phyloP scores from a whole-genome alignment of 2,329 filamentous ascomycete species.

The Drechslera avenae region DNA sequence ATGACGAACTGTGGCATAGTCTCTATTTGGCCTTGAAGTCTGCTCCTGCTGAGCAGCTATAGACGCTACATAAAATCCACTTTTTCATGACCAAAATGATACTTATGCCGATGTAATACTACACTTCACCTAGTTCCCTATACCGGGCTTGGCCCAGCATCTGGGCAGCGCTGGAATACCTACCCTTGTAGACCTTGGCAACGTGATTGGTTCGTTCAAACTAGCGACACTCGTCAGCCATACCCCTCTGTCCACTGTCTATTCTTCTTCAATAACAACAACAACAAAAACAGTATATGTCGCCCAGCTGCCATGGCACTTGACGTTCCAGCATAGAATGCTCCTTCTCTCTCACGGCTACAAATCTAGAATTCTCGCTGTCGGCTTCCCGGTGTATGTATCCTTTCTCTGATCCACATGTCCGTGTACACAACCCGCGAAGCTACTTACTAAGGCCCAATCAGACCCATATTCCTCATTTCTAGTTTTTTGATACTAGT shows the following conservation, averaged over 20 bases:
- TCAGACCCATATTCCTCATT: constrained; percentile 22
- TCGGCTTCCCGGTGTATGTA: constrained; percentile 13
- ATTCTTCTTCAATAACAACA: neutral
- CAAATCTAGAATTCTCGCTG: constrained; percentile 6
- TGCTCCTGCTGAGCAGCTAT: constrained; percentile 4
- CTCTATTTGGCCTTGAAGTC: constrained; percentile 3
- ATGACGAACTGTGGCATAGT: constrained; percentile 3
- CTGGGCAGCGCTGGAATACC: neutral
- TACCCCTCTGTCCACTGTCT: neutral
- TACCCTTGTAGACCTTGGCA: neutral
- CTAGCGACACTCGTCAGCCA: constrained; percentile 5
- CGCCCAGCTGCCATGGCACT: constrained; percentile 5
- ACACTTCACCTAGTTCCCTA: neutral
- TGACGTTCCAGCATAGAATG: constrained; percentile 5
- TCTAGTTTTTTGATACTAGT: constrained; percentile 11
- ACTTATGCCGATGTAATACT: neutral
- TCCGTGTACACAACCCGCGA: too few species aligned
- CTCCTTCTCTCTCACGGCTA: neutral
- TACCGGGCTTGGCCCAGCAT: neutral
- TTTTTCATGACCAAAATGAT: constrained; percentile 7
- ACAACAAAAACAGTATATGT: too few species aligned
- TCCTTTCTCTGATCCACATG: neutral
- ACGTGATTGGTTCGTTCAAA: constrained; percentile 14
- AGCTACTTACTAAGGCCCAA: neutral
- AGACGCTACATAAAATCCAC: constrained; percentile 14